Evolutionary conservation across 345 rosid genomes (phyloP), one percentile per base, ranked within the genome.

Genomic region (Cochlearia excelsa): DNA sequence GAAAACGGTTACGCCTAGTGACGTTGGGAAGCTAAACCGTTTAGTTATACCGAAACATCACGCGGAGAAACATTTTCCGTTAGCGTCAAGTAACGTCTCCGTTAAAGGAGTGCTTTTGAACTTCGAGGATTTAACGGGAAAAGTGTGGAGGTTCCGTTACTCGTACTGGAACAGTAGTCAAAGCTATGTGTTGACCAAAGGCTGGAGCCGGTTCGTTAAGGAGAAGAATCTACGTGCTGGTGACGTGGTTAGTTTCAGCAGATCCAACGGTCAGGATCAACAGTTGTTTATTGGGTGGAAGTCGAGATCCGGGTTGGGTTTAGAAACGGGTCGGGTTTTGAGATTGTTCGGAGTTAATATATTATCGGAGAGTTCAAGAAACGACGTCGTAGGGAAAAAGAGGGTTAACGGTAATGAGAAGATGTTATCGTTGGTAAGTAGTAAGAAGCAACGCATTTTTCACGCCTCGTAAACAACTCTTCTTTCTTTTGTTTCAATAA

Each of bases 131-230:
- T 67, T 74, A 1, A 72, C 78, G 1, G 94, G 99, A 1, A 87
- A 85, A 67, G 95, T 93, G 30, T 93, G 99, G 99, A 70, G 99
- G 58, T 93, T 93, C 49, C 78, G 99, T 68, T 93, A 93, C 67
- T 93, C 99, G 6, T 93, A 93, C 59, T 93, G 99, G 99, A 93
- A 89, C 61, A 93, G 95, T 51, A 93, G 99, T 75, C 99, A 85
- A 29, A 93, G 97, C 67, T 93, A 89, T 49, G 99, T 89, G 46
- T 77, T 93, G 62, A 93, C 99, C 1, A 87, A 87, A 73, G 99
- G 99, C 30, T 93, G 97, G 99, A 89, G 90, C 83, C 73, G 94
- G 31, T 93, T 87, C 59, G 99, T 93, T 6, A 89, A 87, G 77
- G 99, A 89, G 78, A 93, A 85, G 82, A 80, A 63, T 40, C 74